Conservation (phyloP, 306 rosid genomes). For the Mimosa bimucronata region DNA sequence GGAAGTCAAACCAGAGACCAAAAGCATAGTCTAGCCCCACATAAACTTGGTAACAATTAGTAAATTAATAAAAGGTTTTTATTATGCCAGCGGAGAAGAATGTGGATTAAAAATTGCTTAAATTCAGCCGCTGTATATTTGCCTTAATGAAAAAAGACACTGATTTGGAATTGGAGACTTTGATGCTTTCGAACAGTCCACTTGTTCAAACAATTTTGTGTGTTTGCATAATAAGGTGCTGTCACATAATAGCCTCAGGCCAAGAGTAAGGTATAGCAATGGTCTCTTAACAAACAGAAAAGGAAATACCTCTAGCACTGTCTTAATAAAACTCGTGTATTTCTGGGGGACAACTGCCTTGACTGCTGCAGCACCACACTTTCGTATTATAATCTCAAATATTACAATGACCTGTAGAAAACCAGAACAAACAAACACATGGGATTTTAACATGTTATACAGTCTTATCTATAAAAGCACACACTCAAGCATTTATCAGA, state of each 20-base stretch:
- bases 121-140: conserved; percentile 4
- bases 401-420: conserved; percentile 69
- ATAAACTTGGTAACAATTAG: not conserved
- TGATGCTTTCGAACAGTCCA: conserved; percentile 24
- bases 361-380: conserved; percentile 81
- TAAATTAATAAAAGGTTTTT: not conserved
- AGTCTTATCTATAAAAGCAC: not conserved
- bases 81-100: conserved; percentile 14
- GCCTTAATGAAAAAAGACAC: conserved; percentile 16
- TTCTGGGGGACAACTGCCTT: conserved; percentile 69
- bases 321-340: conserved; percentile 65
- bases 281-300: conserved; percentile 8
- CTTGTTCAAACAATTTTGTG: not conserved
- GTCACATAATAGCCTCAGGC: conserved; percentile 10
- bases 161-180: conserved; percentile 23
- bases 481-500: not conserved
- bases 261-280: not conserved
- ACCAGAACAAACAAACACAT: conserved; percentile 7
- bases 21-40: not conserved
- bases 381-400: conserved; percentile 77
- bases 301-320: conserved; percentile 64
- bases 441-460: conserved; percentile 9
- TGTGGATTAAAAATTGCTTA: conserved; percentile 19
- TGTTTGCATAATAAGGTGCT: conserved; percentile 12
- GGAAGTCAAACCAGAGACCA: conserved; percentile 13